Evolutionary conservation across 805 yeast genomes (phyloP), one percentile per base, ranked within the genome.

Genomic region (Candida chilensis): DNA sequence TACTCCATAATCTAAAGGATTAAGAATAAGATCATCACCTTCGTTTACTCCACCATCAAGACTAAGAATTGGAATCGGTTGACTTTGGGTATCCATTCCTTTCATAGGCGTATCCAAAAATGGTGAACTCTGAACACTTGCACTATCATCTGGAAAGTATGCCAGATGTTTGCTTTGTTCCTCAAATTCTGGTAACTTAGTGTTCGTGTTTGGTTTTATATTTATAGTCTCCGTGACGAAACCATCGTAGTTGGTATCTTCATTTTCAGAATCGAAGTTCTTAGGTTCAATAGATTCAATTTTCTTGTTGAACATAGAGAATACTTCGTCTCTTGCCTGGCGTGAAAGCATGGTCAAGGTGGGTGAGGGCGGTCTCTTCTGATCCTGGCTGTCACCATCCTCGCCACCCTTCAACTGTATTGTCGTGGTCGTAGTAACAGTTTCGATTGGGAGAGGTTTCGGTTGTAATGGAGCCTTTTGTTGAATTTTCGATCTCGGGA

Each of bases 301-400:
- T 1, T 73, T 72, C 29, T 68, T 73, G 44, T 79, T 83, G 48
- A 85, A 82, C 86, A 86, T 82, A 11, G 72, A 67, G 37, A 70
- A 60, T 0, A 86, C 78, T 40, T 85, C 95, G 32, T 74, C 71
- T 33, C 75, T 69, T 2, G 95, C 90, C 42, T 76, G 74, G 30
- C 75, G 74, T 1, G 95, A 80, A 46, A 69, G 79, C 45, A 78
- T 56, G 0, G 96, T 87, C 38, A 81, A 67, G 0, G 95, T 86
- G 1, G 94, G 94, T 0, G 94, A 80, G 10, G 63, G 57, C 3
- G 74, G 68, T 18, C 49, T 44, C 17, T 36, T 36, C 11, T 37
- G 38, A n/a, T 43, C 30, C 16, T n/a, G n/a, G n/a, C n/a, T n/a
- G 19, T 27, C 6, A 27, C 33, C 18, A 29, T 31, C 44, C 12